phyloP scores from a whole-genome alignment of 257 asterid genomes.

The Solanum raphanifolium region DNA sequence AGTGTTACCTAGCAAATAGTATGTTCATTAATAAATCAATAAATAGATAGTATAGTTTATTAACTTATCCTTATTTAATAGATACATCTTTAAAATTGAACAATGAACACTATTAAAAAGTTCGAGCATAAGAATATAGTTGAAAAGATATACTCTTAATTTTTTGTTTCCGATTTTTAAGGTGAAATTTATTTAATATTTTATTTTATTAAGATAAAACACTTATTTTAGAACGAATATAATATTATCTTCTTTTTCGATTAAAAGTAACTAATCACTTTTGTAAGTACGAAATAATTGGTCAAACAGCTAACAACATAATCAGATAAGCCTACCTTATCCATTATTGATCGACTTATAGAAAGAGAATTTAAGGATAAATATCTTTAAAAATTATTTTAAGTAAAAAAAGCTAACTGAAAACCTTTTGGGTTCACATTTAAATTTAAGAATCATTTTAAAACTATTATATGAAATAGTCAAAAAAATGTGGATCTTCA shows the following conservation, averaged over 20 bases:
- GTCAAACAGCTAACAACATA: background rate
- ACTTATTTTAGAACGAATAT: background rate
- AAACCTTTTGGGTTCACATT: background rate
- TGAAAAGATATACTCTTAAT: rapidly evolving
- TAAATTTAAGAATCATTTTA: background rate
- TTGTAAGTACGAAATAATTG: background rate
- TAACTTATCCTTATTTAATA: no score
- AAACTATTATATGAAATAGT: background rate
- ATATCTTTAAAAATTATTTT: no score
- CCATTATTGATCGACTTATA: no score
- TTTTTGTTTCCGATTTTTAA: no score
- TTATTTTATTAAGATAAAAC: no score
- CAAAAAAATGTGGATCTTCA: background rate
- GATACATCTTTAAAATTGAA: background rate
- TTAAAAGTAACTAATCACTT: background rate
- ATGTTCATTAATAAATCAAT: no score
- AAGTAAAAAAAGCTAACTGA: background rate
- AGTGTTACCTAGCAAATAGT: background rate
- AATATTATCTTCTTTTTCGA: background rate
- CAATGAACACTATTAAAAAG: no score
- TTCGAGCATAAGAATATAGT: no score
- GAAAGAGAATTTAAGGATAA: background rate
- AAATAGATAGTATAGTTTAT: no score
- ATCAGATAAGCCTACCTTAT: no score
- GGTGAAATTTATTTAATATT: no score